Conservation (phyloP, 139 green algal genomes). For the Chlamydomonas incerta region DNA sequence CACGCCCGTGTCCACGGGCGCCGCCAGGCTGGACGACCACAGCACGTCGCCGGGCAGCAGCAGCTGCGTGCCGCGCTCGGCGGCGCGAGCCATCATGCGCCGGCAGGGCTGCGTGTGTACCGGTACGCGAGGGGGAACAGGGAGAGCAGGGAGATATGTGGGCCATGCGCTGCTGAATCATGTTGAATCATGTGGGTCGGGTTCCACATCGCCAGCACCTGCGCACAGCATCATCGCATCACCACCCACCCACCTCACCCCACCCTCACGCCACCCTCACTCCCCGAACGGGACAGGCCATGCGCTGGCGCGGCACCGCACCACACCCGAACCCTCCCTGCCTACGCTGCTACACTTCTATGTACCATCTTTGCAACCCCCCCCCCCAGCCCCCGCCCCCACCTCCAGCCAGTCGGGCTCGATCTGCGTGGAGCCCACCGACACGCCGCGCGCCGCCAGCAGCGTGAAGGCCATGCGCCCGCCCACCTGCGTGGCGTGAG, state of each 20-base stretch:
- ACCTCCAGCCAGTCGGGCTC: conserved; percentile 60
- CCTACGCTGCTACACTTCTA: too few species aligned
- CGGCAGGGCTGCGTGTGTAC: conserved; percentile 43
- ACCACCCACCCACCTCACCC: too few species aligned
- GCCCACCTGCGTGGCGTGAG: conserved; percentile 36
- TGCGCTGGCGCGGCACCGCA: background rate
- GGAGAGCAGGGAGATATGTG: too few species aligned
- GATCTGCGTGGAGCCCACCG: conserved; percentile 62
- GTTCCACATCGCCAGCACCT: too few species aligned
- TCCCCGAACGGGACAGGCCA: too few species aligned
- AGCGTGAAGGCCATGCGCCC: conserved; percentile 76
- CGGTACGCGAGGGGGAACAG: too few species aligned
- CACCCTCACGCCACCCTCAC: too few species aligned
- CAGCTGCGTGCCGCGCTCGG: conserved; percentile 51
- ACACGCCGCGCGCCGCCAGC: conserved; percentile 64
- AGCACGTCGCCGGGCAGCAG: conserved; percentile 67
- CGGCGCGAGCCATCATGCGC: conserved; percentile 49
- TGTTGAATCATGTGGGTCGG: too few species aligned
- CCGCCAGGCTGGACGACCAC: conserved; percentile 50
- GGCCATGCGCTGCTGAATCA: too few species aligned
- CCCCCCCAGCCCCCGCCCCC: background rate
- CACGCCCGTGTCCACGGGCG: conserved; percentile 19
- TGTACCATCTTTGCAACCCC: too few species aligned
- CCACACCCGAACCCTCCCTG: too few species aligned
- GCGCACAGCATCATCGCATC: too few species aligned